These are phyloP conservation scores for Paspalum notatum DNA, from an alignment of 176 grass and related monocot genomes.

Conservation along the genomic window DNA sequence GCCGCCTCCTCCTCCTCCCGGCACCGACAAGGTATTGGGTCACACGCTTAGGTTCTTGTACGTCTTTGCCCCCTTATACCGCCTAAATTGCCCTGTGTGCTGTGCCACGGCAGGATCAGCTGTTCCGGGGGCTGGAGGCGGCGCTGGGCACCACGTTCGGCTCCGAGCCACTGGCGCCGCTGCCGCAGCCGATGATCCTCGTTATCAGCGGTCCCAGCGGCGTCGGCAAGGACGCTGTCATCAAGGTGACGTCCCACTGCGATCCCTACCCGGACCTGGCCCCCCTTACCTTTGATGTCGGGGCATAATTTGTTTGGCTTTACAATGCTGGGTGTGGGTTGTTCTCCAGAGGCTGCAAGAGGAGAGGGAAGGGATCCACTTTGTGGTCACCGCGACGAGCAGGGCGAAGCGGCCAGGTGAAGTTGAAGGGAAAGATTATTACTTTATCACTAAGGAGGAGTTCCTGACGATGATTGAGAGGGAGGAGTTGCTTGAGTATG, in stretches of 20 bases:
- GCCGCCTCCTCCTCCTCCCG: conserved; percentile 43
- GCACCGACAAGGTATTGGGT: conserved; percentile 45
- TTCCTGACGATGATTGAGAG: conserved; percentile 90
- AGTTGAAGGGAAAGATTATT: conserved; percentile 92
- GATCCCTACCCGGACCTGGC: neutral
- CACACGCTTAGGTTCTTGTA: neutral
- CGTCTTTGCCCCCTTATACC: neutral
- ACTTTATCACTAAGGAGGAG: conserved; percentile 86
- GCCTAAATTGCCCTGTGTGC: neutral
- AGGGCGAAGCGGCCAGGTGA: conserved; percentile 69
- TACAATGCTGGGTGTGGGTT: conserved; percentile 22
- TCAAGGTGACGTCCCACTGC: conserved; percentile 60
- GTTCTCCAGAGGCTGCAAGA: conserved; percentile 73
- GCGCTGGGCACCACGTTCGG: conserved; percentile 79
- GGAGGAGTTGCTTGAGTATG: conserved; percentile 83
- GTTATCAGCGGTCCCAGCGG: conserved; percentile 96
- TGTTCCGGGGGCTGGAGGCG: conserved; percentile 70
- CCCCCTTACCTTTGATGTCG: neutral
- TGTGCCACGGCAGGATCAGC: conserved; percentile 54
- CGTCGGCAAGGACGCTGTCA: conserved; percentile 93
- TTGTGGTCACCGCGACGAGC: conserved; percentile 84
- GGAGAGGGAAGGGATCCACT: conserved; percentile 78
- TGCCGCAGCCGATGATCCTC: conserved; percentile 72
- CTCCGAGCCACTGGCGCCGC: conserved; percentile 75
- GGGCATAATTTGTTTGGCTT: neutral